Conservation (phyloP, 495 filamentous ascomycete genomes). For the Bacidia rubella region DNA sequence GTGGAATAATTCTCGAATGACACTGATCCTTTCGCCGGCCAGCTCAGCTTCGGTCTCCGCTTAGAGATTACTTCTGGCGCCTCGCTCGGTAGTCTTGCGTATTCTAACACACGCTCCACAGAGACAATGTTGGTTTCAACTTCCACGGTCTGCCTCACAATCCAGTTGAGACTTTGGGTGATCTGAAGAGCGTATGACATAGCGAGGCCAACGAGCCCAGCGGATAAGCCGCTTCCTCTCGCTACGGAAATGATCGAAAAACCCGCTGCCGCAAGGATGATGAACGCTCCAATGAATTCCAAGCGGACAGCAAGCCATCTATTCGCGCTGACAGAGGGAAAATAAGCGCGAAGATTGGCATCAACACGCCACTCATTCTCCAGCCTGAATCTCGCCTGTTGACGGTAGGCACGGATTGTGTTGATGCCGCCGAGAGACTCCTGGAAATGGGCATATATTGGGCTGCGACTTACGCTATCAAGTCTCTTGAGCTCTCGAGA, state of each 20-base stretch:
- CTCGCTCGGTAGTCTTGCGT: slow-evolving; percentile 84
- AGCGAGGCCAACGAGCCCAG: slow-evolving; percentile 78
- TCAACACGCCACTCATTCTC: slow-evolving; percentile 99
- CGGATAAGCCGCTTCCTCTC: slow-evolving; percentile 48
- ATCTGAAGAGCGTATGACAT: slow-evolving; percentile 98
- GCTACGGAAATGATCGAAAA: slow-evolving; percentile 74
- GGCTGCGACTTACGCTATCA: slow-evolving; percentile 88
- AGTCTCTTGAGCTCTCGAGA: slow-evolving; percentile 93
- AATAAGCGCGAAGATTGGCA: slow-evolving; percentile 88
- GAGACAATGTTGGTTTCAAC: slow-evolving; percentile 99
- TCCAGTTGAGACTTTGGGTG: slow-evolving; percentile 98
- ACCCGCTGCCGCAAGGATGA: slow-evolving; percentile 76
- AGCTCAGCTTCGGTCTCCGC: slow-evolving; percentile 72
- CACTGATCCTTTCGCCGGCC: slow-evolving; percentile 84
- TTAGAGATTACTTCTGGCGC: slow-evolving; percentile 88
- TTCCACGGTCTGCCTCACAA: slow-evolving; percentile 96
- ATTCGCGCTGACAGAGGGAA: slow-evolving; percentile 91
- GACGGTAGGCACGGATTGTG: slow-evolving; percentile 94
- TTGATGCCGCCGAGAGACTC: slow-evolving; percentile 89
- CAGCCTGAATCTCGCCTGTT: slow-evolving; percentile 70
- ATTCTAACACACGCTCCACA: slow-evolving; percentile 94
- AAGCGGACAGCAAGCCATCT: slow-evolving; percentile 91
- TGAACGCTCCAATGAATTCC: slow-evolving; percentile 90
- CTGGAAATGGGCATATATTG: slow-evolving; percentile 97
- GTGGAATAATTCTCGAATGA: slow-evolving; percentile 89